Evolutionary conservation across 1,139 yeast species (phyloP).

Genomic region (Yamadazyma dushanensis): DNA sequence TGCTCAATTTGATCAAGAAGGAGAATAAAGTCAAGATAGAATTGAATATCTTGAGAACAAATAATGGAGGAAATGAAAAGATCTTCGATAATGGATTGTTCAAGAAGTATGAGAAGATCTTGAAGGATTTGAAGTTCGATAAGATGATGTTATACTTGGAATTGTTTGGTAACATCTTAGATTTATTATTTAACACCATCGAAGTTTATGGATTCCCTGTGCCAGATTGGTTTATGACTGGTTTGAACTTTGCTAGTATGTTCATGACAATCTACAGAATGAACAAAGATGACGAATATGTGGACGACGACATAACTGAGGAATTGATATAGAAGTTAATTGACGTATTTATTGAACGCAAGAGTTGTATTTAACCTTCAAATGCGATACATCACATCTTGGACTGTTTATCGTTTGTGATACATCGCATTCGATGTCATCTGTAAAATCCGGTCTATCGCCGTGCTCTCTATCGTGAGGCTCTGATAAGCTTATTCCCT

Average conservation of each 20-base stretch:
- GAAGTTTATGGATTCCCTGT: slow-evolving; percentile 39
- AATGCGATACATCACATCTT: no score
- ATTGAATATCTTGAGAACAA: slow-evolving; percentile 29
- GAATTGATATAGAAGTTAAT: slow-evolving; percentile 37
- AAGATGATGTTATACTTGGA: slow-evolving; percentile 45
- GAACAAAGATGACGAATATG: slow-evolving; percentile 52
- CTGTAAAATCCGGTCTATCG: no score
- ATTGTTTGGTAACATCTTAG: slow-evolving; percentile 45
- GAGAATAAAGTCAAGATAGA: slow-evolving; percentile 42
- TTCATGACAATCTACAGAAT: slow-evolving; percentile 51
- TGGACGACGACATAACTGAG: slow-evolving; percentile 48
- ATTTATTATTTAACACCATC: slow-evolving; percentile 41
- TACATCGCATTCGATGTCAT: no score
- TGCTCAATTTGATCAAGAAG: slow-evolving; percentile 40
- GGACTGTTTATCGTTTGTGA: no score
- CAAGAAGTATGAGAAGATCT: slow-evolving; percentile 40
- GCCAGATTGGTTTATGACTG: slow-evolving; percentile 47
- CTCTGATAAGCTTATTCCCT: no score
- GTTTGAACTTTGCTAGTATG: slow-evolving; percentile 47
- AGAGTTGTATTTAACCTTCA: no score
- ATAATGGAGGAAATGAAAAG: slow-evolving; percentile 23
- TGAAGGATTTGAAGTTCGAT: slow-evolving; percentile 46
- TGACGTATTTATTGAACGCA: no score
- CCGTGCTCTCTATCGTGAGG: no score
- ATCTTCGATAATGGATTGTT: slow-evolving; percentile 29